Base-by-base conservation (phyloP, 78 protist species). In the Bodo saltans region DNA sequence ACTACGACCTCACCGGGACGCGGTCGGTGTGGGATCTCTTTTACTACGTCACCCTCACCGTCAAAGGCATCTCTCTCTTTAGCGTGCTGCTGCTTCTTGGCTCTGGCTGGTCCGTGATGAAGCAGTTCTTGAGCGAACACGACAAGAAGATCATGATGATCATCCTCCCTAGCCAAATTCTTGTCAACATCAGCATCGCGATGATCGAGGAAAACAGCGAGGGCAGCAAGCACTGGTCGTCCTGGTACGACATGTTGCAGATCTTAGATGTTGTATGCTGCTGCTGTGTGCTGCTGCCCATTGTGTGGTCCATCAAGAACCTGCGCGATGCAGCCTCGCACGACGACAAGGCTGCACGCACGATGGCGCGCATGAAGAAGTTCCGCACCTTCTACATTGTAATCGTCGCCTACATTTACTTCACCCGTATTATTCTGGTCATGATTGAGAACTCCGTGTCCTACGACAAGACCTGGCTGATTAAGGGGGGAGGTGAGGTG, bases 221-320 rank as follows among this genome's bases (percentile, higher is more conserved):
- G 32, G 94, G 97, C 42, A 74, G 89, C 1, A 68, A 40, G 26
- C 83, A 81, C n/a, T 91, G 88, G 88, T 3, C 42, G 40, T 0
- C 35, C 0, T 78, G 85, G 85, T 0, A 21, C 28, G 88, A 91
- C 79, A 67, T 91, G 26, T 82, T 92, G 35, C 86, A 73, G 23
- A 17, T 90, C 34, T 72, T 92, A 26, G 97, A 94, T 74, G 35
- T 94, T 70, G 52, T 92, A 68, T 94, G 97, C 90, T 90, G 94
- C 85, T 38, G 83, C n/a, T 87, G 88, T 38, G 91, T 92, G 41
- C 38, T 92, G 23, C 52, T 88, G 30, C 95, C 94, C 35, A 92
- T 94, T 33, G 60, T 90, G 40, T 89, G 93, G 92, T 89, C 94
- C 81, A 92, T 92, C 70, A 68, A 78, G 27, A 88, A 92, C 47